Percentiles rank a stretch among this genome's conserved stretches.
Evolutionary conservation across 225 moss, liverwort and hornwort species (phyloP).

Genomic region (Marchantia paleacea): DNA sequence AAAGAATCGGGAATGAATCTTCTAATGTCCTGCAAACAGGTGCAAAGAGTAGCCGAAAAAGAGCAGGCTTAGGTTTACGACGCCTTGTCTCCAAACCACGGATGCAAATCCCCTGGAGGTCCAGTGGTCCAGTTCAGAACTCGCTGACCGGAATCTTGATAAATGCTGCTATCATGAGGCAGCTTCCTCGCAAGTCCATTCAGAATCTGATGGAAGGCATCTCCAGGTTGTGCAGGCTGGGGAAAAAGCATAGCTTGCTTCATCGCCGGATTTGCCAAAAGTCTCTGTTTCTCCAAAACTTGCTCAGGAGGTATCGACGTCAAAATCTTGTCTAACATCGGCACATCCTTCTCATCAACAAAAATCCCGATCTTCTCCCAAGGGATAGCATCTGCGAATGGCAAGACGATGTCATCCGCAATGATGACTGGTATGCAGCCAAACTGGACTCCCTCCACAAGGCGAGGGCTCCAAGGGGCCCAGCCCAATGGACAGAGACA

Average conservation of each 20-base stretch:
- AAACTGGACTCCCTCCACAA: slow-evolving; percentile 92
- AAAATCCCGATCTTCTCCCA: slow-evolving; percentile 95
- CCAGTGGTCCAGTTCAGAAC: slow-evolving; percentile 79
- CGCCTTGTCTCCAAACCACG: slow-evolving; percentile 51
- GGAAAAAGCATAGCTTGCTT: slow-evolving; percentile 97
- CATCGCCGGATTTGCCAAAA: slow-evolving; percentile 91
- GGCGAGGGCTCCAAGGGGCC: slow-evolving; percentile 99
- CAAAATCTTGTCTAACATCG: slow-evolving; percentile 65
- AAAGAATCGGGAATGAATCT: slow-evolving; percentile 16
- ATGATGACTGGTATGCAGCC: slow-evolving; percentile 97
- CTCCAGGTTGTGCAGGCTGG: slow-evolving; percentile 79
- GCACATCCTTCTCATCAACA: slow-evolving; percentile 86
- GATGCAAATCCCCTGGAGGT: slow-evolving; percentile 67
- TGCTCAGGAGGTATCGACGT: slow-evolving; percentile 60
- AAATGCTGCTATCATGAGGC: slow-evolving; percentile 58
- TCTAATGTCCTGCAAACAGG: not conserved
- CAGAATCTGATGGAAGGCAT: slow-evolving; percentile 92
- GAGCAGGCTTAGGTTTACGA: slow-evolving; percentile 2
- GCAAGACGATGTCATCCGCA: slow-evolving; percentile 91
- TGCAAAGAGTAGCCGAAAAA: not conserved
- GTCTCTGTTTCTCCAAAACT: slow-evolving; percentile 76
- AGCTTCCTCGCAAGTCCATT: slow-evolving; percentile 84
- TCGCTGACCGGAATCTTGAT: slow-evolving; percentile 42
- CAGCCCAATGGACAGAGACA: slow-evolving; percentile 92
- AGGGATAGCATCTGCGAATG: slow-evolving; percentile 93